Evolutionary conservation across 2,329 filamentous ascomycete species (phyloP), one percentile per base, ranked within the genome.

Genomic region (Nigrograna mackinnonii): DNA sequence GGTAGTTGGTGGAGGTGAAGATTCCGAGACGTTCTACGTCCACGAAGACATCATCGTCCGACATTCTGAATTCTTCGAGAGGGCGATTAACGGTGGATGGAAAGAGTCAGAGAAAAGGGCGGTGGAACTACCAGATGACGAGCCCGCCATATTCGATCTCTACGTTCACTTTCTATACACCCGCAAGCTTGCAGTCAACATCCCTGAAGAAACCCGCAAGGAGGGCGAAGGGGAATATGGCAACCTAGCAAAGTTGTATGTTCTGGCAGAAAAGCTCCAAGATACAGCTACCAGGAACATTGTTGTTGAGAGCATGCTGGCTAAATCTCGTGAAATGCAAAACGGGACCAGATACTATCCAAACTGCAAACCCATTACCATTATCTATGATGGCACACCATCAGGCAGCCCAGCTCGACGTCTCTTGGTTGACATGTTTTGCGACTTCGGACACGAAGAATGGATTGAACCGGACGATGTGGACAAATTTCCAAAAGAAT

Each of bases 241-340:
- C 6, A 6, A 19, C 6, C 17, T 30, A 13, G 24, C 14, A 4
- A n/a, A 22, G 4, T 5, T 34, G 7, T 40, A 34, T 24, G 35
- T 30, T 3, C 30, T 48, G 9, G 30, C 41, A 16, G 33, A 44
- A 4, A 44, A 39, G 28, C 35, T 45, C 11, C 35, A 34, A 12
- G 45, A 48, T 20, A 16, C 20, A 3, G 18, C 20, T 13, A 31
- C 24, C 5, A 48, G 35, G 31, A 45, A 44, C 30, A 26, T 33
- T 14, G 31, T 42, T 6, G 16, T 20, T 21, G 21, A 20, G 2
- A 17, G 6, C 3, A 28, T 22, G 9, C 31, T 44, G n/a, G n/a
- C n/a, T n/a, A n/a, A n/a, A n/a, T n/a, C n/a, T n/a, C n/a, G n/a
- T n/a, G n/a, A n/a, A n/a, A n/a, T n/a, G n/a, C n/a, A n/a, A n/a